Evolutionary conservation across 2,329 filamentous ascomycete genomes (phyloP).

Genomic region (Calonectria pauciramosa): DNA sequence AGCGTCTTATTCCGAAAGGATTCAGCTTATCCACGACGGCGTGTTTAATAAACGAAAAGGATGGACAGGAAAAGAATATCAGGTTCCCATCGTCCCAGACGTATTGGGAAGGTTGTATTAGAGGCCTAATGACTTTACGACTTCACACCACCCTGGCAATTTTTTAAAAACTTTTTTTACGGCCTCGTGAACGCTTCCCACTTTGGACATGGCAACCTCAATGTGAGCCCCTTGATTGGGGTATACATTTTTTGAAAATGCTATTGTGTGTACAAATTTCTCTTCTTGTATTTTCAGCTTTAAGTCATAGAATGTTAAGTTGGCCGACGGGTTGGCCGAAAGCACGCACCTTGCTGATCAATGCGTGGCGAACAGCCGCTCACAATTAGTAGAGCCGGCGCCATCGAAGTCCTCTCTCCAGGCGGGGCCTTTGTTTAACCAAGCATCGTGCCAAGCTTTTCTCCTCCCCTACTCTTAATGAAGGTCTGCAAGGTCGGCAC

Average conservation of each 20-base stretch:
- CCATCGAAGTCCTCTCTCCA: not conserved
- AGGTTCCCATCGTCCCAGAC: not conserved
- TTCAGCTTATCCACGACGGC: slow-evolving; percentile 32
- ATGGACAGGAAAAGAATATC: slow-evolving; percentile 19
- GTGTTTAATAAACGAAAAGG: slow-evolving; percentile 30
- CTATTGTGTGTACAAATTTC: not conserved
- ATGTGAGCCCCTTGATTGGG: not conserved
- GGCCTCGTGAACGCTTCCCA: not conserved
- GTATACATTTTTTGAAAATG: not conserved
- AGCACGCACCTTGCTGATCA: not conserved
- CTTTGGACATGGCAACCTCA: not conserved
- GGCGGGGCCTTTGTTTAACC: not conserved
- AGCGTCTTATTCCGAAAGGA: slow-evolving; percentile 30
- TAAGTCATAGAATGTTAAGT: not conserved
- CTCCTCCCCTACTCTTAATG: not conserved
- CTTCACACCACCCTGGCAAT: not conserved
- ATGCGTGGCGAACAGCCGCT: not conserved
- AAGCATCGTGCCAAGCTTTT: not conserved
- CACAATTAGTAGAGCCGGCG: not conserved
- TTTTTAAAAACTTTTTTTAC: not conserved
- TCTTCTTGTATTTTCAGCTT: not conserved
- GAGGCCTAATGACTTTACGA: not conserved
- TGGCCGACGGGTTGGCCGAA: not conserved
- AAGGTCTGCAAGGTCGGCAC: not conserved
- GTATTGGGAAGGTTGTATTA: slow-evolving; percentile 6